Percentiles rank a stretch among this genome's conserved stretches.
Evolutionary conservation across 805 yeast genomes (phyloP).

Genomic region (Saitoella complicata): DNA sequence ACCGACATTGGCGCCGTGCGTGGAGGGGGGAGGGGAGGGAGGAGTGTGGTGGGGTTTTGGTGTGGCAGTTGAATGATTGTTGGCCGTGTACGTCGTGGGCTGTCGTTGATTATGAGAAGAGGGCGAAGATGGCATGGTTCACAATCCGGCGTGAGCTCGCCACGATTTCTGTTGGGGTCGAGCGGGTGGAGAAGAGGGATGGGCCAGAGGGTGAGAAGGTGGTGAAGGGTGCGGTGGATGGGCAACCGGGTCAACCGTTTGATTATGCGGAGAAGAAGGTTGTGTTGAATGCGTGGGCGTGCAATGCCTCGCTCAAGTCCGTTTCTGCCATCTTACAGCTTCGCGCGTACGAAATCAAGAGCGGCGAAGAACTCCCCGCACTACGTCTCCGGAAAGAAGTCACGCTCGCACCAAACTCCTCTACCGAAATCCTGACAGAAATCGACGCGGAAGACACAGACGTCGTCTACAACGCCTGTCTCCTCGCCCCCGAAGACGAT

Average conservation of each 20-base stretch:
- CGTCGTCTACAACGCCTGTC: slow-evolving; percentile 12
- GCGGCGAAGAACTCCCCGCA: slow-evolving; percentile 18
- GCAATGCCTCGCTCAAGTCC: slow-evolving; percentile 19
- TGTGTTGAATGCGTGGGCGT: slow-evolving; percentile 28
- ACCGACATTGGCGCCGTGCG: slow-evolving; percentile 30
- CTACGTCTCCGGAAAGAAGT: background rate
- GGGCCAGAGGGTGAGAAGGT: background rate
- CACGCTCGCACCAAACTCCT: slow-evolving; percentile 16
- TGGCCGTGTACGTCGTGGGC: slow-evolving; percentile 42
- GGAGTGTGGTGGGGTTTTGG: slow-evolving; percentile 31
- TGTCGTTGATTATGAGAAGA: slow-evolving; percentile 26
- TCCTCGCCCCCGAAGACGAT: slow-evolving; percentile 5
- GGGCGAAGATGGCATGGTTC: slow-evolving; percentile 33
- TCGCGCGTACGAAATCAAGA: slow-evolving; percentile 20
- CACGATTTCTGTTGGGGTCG: slow-evolving; percentile 24
- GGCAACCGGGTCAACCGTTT: slow-evolving; percentile 16
- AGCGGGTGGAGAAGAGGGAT: slow-evolving; percentile 16
- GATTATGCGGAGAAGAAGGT: slow-evolving; percentile 18
- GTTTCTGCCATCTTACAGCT: slow-evolving; percentile 17
- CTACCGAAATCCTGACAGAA: slow-evolving; percentile 20
- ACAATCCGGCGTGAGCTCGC: slow-evolving; percentile 30
- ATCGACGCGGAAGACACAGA: slow-evolving; percentile 6
- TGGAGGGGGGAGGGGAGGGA: slow-evolving; percentile 27
- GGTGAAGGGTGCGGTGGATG: slow-evolving; percentile 1
- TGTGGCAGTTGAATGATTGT: slow-evolving; percentile 39